Base-by-base conservation (phyloP, 2,329 filamentous ascomycete genomes). In the Aureobasidium sp. region DNA sequence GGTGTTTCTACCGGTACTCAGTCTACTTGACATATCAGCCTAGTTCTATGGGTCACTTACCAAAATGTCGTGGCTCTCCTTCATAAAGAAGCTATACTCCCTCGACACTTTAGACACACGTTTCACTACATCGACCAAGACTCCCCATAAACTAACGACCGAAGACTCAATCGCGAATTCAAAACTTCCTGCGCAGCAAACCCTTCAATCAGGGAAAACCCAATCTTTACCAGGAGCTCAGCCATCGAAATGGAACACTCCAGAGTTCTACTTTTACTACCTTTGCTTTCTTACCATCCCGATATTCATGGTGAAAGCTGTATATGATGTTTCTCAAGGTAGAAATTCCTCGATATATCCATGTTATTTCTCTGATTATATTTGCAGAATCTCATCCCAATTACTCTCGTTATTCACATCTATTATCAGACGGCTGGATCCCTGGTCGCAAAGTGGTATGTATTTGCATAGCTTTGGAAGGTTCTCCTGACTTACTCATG, bases 371-470 rank as follows among this genome's bases (percentile, higher is more conserved):
- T n/a, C 53, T 62, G 24, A 65, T 36, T 5, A 4, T 6, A 8
- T 32, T 24, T 20, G 24, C 37, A 96, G 92, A 87, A 64, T 87
- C 86, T 39, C 88, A 97, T 72, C 89, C 90, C 5, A 86, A 89
- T 67, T 99, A 94, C 72, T 73, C 81, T 63, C 89, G 87, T 67
- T 97, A 87, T 71, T 82, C 87, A 65, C 78, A 79, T 64, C 79
- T 87, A 43, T 82, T 99, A 17, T 86, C 85, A 2, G 81, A 86
- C 9, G 95, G 94, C 68, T 99, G 94, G 94, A 89, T 99, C 63
- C 89, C 88, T 8, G 93, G 93, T 29, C 88, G 93, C 63, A 90
- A 90, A 81, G 90, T 97, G 65, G 89, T 91, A 80, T 73, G 69
- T 67, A 41, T n/a, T 36, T 24, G n/a, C 15, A 20, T 34, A 52